Conservation (phyloP, 495 filamentous ascomycete species). For the Saxophila tyrrhenica region DNA sequence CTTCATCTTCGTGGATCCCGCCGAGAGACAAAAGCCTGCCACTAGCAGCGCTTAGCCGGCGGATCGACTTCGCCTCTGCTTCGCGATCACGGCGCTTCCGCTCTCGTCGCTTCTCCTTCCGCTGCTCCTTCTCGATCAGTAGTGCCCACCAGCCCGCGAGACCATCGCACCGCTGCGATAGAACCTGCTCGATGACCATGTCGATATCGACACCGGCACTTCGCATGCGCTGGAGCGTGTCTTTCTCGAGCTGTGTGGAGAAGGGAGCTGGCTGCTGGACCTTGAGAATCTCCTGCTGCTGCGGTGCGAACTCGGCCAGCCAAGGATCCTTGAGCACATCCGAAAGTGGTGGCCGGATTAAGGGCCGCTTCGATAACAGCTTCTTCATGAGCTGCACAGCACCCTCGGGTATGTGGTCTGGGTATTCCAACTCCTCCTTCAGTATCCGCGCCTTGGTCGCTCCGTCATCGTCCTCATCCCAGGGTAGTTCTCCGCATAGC, state of each 20-base stretch:
- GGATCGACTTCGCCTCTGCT: conserved; percentile 63
- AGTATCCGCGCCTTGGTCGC: conserved; percentile 78
- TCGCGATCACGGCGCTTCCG: conserved; percentile 77
- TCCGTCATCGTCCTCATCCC: conserved; percentile 79
- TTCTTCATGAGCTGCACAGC: conserved; percentile 62
- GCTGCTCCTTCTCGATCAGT: conserved; percentile 88
- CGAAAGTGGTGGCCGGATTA: conserved; percentile 70
- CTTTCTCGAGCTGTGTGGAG: conserved; percentile 78
- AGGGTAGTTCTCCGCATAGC: conserved; percentile 84
- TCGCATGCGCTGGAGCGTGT: conserved; percentile 84
- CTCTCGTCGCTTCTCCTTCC: conserved; percentile 74
- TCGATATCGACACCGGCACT: conserved; percentile 93
- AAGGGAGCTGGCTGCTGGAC: conserved; percentile 75
- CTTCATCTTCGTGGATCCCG: conserved; percentile 59
- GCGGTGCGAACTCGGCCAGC: conserved; percentile 73
- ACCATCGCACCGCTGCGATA: conserved; percentile 77
- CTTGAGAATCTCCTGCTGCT: conserved; percentile 84
- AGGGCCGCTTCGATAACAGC: conserved; percentile 77
- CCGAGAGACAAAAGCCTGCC: conserved; percentile 65
- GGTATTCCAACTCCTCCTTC: conserved; percentile 70
- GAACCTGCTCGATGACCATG: conserved; percentile 82
- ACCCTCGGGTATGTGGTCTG: conserved; percentile 64
- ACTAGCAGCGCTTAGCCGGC: conserved; percentile 75
- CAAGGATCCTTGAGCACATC: conserved; percentile 87
- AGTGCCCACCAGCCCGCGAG: conserved; percentile 95